Percentiles rank a stretch among this genome's conserved stretches.
phyloP scores from a whole-genome alignment of 805 yeast species.

The Komagataella populi region DNA sequence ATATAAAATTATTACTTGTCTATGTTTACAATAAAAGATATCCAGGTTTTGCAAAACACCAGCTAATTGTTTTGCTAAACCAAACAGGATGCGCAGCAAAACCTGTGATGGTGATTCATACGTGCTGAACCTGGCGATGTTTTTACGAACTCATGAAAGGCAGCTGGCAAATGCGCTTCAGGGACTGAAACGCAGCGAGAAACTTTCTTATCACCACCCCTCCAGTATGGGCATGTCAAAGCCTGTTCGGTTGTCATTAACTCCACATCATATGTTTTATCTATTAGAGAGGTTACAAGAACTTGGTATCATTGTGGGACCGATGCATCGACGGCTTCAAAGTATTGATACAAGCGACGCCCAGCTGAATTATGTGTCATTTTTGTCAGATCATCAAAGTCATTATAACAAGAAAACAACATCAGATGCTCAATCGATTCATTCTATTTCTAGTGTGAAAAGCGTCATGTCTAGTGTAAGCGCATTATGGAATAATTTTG shows the following conservation, averaged over 20 bases:
- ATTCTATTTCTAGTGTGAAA: conserved; percentile 45
- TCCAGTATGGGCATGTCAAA: conserved; percentile 13
- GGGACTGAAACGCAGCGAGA: conserved; percentile 31
- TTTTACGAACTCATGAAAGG: conserved; percentile 41
- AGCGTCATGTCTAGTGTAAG: conserved; percentile 34
- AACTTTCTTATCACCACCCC: background rate
- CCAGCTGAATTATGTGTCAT: conserved; percentile 38
- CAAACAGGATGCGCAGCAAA: conserved; percentile 10
- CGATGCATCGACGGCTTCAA: conserved; percentile 45
- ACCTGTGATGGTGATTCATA: conserved; percentile 45
- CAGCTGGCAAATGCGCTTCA: conserved; percentile 46
- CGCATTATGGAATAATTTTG: conserved; percentile 23
- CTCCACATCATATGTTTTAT: conserved; percentile 52
- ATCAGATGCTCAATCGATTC: conserved; percentile 30
- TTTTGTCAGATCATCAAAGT: conserved; percentile 38
- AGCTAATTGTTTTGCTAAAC: background rate
- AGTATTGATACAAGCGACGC: conserved; percentile 38
- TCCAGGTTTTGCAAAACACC: background rate
- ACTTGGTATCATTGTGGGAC: conserved; percentile 38
- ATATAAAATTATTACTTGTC: background rate
- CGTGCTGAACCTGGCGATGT: conserved; percentile 37
- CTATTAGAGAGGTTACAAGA: conserved; percentile 43
- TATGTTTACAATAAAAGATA: background rate
- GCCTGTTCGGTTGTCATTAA: conserved; percentile 42
- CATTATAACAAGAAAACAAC: conserved; percentile 15